Evolutionary conservation across 495 filamentous ascomycete genomes (phyloP).

Genomic region (Penicillium silybi): DNA sequence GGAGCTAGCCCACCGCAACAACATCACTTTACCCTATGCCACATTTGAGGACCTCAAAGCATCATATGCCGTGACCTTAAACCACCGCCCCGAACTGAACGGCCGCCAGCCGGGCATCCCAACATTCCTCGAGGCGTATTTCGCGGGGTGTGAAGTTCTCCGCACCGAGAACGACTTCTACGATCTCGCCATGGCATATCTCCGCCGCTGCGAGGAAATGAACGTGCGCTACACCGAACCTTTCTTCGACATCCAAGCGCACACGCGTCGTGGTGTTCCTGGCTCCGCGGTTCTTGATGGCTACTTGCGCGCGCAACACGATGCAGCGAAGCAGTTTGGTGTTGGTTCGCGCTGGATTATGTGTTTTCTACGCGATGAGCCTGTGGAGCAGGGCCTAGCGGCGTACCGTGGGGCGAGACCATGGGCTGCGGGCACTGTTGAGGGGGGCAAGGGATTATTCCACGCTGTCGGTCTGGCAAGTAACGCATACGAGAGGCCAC

Average conservation of each 20-base stretch:
- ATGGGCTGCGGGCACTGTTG: constrained; percentile 24
- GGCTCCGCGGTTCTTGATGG: constrained; percentile 30
- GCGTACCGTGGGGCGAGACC: constrained; percentile 25
- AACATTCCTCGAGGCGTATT: constrained; percentile 41
- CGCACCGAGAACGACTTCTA: constrained; percentile 38
- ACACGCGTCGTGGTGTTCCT: constrained; percentile 34
- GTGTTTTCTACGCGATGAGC: constrained; percentile 39
- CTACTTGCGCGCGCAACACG: constrained; percentile 30
- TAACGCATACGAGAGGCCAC: constrained; percentile 38
- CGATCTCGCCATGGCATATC: constrained; percentile 39
- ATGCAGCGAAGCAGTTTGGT: constrained; percentile 21
- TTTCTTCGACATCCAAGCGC: constrained; percentile 44
- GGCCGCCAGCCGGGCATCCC: constrained; percentile 29
- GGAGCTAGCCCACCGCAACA: constrained; percentile 37
- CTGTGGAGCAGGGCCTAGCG: constrained; percentile 20
- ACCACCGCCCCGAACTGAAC: constrained; percentile 31
- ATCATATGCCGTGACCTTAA: constrained; percentile 31
- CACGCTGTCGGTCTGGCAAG: constrained; percentile 42
- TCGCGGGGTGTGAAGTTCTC: constrained; percentile 37
- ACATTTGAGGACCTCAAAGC: constrained; percentile 29
- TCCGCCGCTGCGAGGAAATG: constrained; percentile 26
- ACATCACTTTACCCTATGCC: constrained; percentile 25
- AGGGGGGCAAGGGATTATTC: constrained; percentile 30
- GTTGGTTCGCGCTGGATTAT: constrained; percentile 36
- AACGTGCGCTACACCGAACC: constrained; percentile 42